Percentiles rank a stretch among this genome's conserved stretches.
These are phyloP conservation scores for Telopea speciosissima DNA, from an alignment of 177 flowering plant genomes.

Conservation along the genomic window DNA sequence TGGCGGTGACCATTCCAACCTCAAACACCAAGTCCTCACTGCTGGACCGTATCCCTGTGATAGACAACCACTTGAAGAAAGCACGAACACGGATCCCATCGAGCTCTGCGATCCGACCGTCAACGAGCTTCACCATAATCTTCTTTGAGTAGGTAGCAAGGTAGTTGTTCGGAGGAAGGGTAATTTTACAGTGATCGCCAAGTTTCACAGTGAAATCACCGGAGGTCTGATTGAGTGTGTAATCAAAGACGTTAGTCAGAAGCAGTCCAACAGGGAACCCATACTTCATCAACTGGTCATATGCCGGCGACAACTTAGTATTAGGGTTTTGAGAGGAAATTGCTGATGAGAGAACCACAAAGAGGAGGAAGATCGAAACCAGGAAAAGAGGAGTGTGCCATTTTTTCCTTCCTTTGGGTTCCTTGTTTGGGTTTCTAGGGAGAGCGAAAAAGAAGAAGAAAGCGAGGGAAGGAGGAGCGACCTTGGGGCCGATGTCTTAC, in stretches of 20 bases:
- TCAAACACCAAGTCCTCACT: slow-evolving; percentile 91
- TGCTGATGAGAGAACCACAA: slow-evolving; percentile 10
- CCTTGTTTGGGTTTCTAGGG: not conserved
- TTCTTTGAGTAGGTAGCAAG: slow-evolving; percentile 66
- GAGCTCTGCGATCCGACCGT: slow-evolving; percentile 57
- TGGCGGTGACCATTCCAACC: slow-evolving; percentile 77
- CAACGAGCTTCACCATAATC: slow-evolving; percentile 51
- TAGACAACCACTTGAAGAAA: slow-evolving; percentile 92
- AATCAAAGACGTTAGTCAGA: slow-evolving; percentile 43
- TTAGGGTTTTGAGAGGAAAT: not conserved
- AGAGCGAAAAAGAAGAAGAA: too few species aligned
- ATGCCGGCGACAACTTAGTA: slow-evolving; percentile 24
- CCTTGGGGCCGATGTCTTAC: too few species aligned
- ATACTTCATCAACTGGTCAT: slow-evolving; percentile 47
- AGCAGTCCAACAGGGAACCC: slow-evolving; percentile 86
- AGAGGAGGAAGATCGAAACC: slow-evolving; percentile 9
- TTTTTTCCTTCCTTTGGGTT: not conserved
- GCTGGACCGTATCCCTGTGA: slow-evolving; percentile 63
- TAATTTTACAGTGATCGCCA: slow-evolving; percentile 45
- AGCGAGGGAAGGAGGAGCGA: too few species aligned
- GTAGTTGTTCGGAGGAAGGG: slow-evolving; percentile 90
- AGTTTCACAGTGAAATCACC: slow-evolving; percentile 65
- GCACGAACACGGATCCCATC: slow-evolving; percentile 84
- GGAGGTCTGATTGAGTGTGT: slow-evolving; percentile 57
- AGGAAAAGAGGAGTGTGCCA: slow-evolving; percentile 6